Percentiles rank a stretch among this genome's conserved stretches.
phyloP scores from a whole-genome alignment of 2,329 filamentous ascomycete species.

The Berkeleyomyces rouxiae region DNA sequence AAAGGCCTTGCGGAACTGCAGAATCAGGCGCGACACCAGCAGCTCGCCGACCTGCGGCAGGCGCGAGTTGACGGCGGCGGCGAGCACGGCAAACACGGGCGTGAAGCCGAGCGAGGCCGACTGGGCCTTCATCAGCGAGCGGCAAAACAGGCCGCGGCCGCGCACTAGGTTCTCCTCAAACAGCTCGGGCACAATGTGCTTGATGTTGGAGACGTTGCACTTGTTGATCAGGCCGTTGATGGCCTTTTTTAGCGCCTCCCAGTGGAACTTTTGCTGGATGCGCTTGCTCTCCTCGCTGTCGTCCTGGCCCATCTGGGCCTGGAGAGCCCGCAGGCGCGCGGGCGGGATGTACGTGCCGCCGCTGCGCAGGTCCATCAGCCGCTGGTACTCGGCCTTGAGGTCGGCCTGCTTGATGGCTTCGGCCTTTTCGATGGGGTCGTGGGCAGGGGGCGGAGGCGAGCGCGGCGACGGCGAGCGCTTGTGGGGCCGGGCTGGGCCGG shows the following conservation, averaged over 20 bases:
- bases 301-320: conserved; percentile 95
- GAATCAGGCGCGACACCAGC: conserved; percentile 64
- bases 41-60: conserved; percentile 87
- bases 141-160: conserved; percentile 80
- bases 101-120: conserved; percentile 91
- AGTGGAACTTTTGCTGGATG: conserved; percentile 49
- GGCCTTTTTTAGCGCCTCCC: conserved; percentile 96
- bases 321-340: conserved; percentile 72
- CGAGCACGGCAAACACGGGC: conserved; percentile 90
- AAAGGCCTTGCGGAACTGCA: conserved; percentile 92
- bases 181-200: conserved; percentile 87
- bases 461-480: conserved; percentile 14
- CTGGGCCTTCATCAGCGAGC: conserved; percentile 97
- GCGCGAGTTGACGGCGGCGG: conserved; percentile 93
- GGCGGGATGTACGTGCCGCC: conserved; percentile 95
- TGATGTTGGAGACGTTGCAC: conserved; percentile 96
- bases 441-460: conserved; percentile 15
- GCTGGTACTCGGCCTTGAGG: conserved; percentile 85
- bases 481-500: conserved; percentile 16
- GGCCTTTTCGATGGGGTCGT: conserved; percentile 28
- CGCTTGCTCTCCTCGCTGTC: conserved; percentile 93
- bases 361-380: conserved; percentile 78
- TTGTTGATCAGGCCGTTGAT: conserved; percentile 99
- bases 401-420: conserved; percentile 77
- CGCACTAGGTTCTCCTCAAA: conserved; percentile 89